Evolutionary conservation across 2,329 filamentous ascomycete genomes (phyloP).

Genomic region (Ustulina deusta): DNA sequence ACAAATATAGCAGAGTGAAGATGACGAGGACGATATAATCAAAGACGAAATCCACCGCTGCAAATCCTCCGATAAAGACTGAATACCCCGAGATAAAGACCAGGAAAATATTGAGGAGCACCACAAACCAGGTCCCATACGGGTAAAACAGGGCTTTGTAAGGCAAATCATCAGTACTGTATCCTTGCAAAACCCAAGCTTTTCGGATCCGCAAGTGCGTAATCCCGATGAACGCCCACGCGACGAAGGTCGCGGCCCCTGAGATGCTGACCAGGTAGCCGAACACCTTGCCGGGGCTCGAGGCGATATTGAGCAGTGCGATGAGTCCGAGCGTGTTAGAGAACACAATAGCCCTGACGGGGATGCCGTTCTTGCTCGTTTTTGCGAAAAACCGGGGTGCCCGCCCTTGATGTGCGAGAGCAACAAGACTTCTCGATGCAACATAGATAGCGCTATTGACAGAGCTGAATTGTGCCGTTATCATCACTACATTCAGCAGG

Average conservation of each 20-base stretch:
- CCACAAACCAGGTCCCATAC: slow-evolving; percentile 47
- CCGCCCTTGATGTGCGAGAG: slow-evolving; percentile 46
- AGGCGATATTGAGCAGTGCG: slow-evolving; percentile 50
- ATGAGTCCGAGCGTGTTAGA: slow-evolving; percentile 49
- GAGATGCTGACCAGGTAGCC: slow-evolving; percentile 48
- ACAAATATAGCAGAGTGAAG: slow-evolving; percentile 45
- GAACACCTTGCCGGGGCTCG: slow-evolving; percentile 49
- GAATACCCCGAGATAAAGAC: slow-evolving; percentile 49
- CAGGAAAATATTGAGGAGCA: slow-evolving; percentile 47
- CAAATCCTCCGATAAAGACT: slow-evolving; percentile 47
- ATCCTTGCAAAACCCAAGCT: slow-evolving; percentile 47
- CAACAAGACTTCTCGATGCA: slow-evolving; percentile 48
- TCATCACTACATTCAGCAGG: slow-evolving; percentile 53
- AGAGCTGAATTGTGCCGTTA: slow-evolving; percentile 52
- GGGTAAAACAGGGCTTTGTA: slow-evolving; percentile 44
- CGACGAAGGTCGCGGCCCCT: slow-evolving; percentile 48
- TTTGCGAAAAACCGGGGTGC: slow-evolving; percentile 47
- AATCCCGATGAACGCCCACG: slow-evolving; percentile 51
- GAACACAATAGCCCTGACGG: slow-evolving; percentile 48
- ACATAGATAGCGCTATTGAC: slow-evolving; percentile 52
- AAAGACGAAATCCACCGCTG: slow-evolving; percentile 47
- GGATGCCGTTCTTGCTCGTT: slow-evolving; percentile 47
- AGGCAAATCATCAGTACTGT: slow-evolving; percentile 43
- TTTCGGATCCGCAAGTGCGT: slow-evolving; percentile 48
- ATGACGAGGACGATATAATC: slow-evolving; percentile 47